These are phyloP conservation scores for Astrocystis sublimbata DNA, from an alignment of 495 filamentous ascomycete species.

Conservation along the genomic window DNA sequence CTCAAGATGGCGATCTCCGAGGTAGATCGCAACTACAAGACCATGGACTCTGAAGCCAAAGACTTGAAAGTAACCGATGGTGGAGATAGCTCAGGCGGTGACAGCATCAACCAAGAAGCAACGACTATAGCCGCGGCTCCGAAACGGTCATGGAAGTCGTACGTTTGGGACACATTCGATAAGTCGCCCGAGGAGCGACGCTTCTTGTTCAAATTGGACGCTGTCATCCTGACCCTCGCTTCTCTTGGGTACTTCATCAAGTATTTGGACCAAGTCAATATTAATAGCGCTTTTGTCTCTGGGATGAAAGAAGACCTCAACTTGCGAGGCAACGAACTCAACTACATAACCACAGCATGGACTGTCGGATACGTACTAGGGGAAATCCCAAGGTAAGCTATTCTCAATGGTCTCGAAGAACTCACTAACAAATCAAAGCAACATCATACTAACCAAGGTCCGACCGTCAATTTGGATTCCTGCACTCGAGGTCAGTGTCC, in stretches of 20 bases:
- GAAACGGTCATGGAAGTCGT: conserved; percentile 40
- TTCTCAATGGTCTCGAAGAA: conserved; percentile 33
- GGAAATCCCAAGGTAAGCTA: conserved; percentile 54
- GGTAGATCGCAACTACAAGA: not conserved
- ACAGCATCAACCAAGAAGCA: conserved; percentile 15
- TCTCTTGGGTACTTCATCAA: conserved; percentile 62
- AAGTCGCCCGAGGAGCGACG: conserved; percentile 61
- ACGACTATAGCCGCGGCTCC: conserved; percentile 22
- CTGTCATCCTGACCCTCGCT: conserved; percentile 56
- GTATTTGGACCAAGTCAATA: conserved; percentile 58
- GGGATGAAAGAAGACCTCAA: conserved; percentile 62
- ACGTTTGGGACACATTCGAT: conserved; percentile 63
- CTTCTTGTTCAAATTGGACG: conserved; percentile 62
- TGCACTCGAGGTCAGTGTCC: conserved; percentile 40
- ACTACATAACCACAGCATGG: conserved; percentile 56
- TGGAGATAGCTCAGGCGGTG: conserved; percentile 19
- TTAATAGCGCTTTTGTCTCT: conserved; percentile 60
- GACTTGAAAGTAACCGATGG: conserved; percentile 29
- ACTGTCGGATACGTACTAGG: conserved; percentile 66
- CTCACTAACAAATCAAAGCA: conserved; percentile 23
- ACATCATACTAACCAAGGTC: conserved; percentile 45
- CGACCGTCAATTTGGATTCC: conserved; percentile 63
- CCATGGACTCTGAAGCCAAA: conserved; percentile 24
- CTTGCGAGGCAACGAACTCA: conserved; percentile 57
- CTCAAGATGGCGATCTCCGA: not conserved